Conservation (phyloP, 306 rosid genomes). For the Ormosia semicastrata region DNA sequence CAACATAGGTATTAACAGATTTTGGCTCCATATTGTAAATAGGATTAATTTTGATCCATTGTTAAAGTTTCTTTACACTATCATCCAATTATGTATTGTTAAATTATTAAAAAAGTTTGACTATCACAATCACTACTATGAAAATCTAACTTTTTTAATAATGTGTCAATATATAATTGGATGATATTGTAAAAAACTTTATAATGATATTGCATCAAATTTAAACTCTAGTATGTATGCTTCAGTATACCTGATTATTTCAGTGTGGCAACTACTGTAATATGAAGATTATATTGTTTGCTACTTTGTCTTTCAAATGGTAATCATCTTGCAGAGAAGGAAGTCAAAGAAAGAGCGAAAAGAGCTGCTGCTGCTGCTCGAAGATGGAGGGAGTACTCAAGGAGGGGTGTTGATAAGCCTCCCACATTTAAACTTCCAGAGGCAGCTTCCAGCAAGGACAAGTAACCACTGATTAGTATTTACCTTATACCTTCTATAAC, state of each 20-base stretch:
- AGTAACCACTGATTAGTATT: slow-evolving; percentile 33
- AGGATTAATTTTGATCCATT: too few relatives aligned
- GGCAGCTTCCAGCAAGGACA: slow-evolving; percentile 48
- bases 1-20: background rate
- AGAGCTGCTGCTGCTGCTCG: slow-evolving; percentile 90
- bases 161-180: too few relatives aligned
- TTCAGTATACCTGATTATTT: background rate
- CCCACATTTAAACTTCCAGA: slow-evolving; percentile 89
- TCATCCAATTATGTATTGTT: background rate
- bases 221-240: background rate
- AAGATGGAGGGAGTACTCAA: slow-evolving; percentile 96
- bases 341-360: slow-evolving; percentile 66
- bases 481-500: background rate
- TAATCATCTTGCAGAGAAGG: slow-evolving; percentile 61
- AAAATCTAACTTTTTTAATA: too few relatives aligned
- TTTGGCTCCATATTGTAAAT: background rate
- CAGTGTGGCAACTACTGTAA: background rate
- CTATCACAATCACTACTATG: background rate
- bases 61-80: background rate
- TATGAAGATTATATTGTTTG: background rate
- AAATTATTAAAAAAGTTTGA: background rate
- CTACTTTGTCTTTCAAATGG: slow-evolving; percentile 3
- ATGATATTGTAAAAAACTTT: background rate
- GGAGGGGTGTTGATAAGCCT: slow-evolving; percentile 79
- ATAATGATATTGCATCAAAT: background rate